phyloP scores from a whole-genome alignment of 1,284 basidiomycete genomes.

The Cutaneotrichosporon cyanovorans region DNA sequence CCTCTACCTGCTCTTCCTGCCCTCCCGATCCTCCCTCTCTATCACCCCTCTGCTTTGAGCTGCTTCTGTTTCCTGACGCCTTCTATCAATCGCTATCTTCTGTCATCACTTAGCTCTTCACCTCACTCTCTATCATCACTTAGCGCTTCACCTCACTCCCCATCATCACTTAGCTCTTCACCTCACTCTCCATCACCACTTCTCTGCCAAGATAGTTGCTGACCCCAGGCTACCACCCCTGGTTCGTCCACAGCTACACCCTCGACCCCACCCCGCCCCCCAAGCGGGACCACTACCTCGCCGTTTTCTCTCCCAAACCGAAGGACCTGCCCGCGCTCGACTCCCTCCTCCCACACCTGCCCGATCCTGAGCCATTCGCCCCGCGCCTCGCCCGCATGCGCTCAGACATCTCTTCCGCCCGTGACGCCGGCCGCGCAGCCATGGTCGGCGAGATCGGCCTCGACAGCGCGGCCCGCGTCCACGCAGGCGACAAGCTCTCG shows the following conservation, averaged over 20 bases:
- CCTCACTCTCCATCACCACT: neutral
- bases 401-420: slow-evolving; percentile 15
- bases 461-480: slow-evolving; percentile 38
- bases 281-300: slow-evolving; percentile 43
- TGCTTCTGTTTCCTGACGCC: no score
- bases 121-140: neutral
- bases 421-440: slow-evolving; percentile 21
- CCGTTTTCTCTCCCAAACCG: slow-evolving; percentile 35
- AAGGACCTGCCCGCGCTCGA: slow-evolving; percentile 15
- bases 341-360: slow-evolving; percentile 29
- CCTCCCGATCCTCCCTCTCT: no score
- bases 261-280: slow-evolving; percentile 19
- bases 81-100: no score
- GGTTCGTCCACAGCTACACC: slow-evolving; percentile 47
- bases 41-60: no score
- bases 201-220: neutral
- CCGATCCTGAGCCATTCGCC: slow-evolving; percentile 34
- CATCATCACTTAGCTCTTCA: no score
- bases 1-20: no score
- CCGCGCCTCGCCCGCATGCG: slow-evolving; percentile 22
- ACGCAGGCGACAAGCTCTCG: slow-evolving; percentile 22
- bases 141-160: no score
- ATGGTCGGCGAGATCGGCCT: slow-evolving; percentile 50
- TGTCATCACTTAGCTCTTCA: no score
- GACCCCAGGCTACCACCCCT: slow-evolving; percentile 46